Percentiles rank a stretch among this genome's conserved stretches.
Evolutionary conservation across 2,329 filamentous ascomycete species (phyloP).

Genomic region (Nemania sp.): DNA sequence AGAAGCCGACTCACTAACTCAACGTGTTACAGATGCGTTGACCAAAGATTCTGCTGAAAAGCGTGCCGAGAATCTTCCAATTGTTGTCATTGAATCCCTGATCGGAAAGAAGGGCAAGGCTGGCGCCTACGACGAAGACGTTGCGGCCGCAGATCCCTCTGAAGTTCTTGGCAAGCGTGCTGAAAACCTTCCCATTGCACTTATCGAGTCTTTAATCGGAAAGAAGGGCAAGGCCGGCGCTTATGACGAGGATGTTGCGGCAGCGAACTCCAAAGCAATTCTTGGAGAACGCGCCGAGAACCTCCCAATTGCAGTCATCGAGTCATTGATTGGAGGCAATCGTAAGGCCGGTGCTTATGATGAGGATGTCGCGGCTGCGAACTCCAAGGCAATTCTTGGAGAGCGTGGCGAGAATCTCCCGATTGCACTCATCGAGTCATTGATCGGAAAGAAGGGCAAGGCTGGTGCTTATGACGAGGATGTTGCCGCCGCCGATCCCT

Average conservation of each 20-base stretch:
- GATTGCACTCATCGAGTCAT: not conserved
- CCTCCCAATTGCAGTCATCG: not conserved
- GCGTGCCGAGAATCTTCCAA: not conserved
- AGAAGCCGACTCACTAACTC: too few relatives aligned
- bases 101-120: not conserved
- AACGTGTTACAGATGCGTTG: too few relatives aligned
- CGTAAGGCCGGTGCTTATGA: not conserved
- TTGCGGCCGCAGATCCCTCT: not conserved
- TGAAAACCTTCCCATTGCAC: not conserved
- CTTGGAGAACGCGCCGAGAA: not conserved
- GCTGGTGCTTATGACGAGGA: not conserved
- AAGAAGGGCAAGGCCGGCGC: not conserved
- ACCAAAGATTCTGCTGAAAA: not conserved
- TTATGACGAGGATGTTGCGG: not conserved
- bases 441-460: not conserved
- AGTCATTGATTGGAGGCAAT: not conserved
- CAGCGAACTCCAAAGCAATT: not conserved
- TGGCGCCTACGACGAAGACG: not conserved
- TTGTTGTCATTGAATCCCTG: not conserved
- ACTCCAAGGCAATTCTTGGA: not conserved
- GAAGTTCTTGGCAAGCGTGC: not conserved
- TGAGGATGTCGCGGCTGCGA: not conserved
- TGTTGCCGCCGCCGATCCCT: not conserved
- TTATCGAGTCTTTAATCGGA: not conserved
- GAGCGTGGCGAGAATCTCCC: not conserved